Base-by-base conservation (phyloP, 1,284 basidiomycete species). In the Malassezia cuniculi region DNA sequence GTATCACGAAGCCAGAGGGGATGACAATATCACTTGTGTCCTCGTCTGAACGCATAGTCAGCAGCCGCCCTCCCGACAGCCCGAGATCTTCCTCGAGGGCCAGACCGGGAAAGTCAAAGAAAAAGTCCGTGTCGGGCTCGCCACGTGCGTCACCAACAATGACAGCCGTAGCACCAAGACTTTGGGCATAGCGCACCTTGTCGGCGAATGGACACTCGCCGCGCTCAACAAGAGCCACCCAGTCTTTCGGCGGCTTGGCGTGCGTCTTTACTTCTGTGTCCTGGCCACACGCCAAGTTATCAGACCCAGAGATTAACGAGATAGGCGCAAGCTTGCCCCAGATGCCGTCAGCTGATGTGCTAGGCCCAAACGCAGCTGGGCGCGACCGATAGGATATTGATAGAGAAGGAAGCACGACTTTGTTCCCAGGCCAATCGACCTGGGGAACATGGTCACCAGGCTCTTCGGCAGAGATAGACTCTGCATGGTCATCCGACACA, bases 171-270 rank as follows among this genome's bases (percentile, higher is more conserved):
- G 63, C 64, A 8, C 64, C 64, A 5, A 65, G 48, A 9, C 49
- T 39, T 33, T 66, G 64, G 1, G 60, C 55, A 2, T 55, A 47
- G 17, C 64, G 53, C 3, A 65, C 58, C 34, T 66, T 66, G 29
- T 53, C 47, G 16, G 52, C 58, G 17, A 66, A 66, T 6, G 57
- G 39, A 24, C 64, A 66, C 12, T 45, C 43, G 8, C 58, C 57
- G 9, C 64, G 51, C 42, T 65, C 58, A 1, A 65, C 54, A 0
- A 66, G 40, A 2, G 64, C 64, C 21, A 66, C 58, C 61, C 61
- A 66, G 36, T 65, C 43, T 12, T 44, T 25, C 0, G 57, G 57
- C 12, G 64, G 64, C 24, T 34, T 43, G 18, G 34, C 5, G 9
- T 6, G 5, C n/a, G 31, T 14, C n/a, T 16, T 3, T n/a, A 20